These are phyloP conservation scores for Calonectria hawksworthii DNA, from an alignment of 2,329 filamentous ascomycete genomes.

Conservation along the genomic window DNA sequence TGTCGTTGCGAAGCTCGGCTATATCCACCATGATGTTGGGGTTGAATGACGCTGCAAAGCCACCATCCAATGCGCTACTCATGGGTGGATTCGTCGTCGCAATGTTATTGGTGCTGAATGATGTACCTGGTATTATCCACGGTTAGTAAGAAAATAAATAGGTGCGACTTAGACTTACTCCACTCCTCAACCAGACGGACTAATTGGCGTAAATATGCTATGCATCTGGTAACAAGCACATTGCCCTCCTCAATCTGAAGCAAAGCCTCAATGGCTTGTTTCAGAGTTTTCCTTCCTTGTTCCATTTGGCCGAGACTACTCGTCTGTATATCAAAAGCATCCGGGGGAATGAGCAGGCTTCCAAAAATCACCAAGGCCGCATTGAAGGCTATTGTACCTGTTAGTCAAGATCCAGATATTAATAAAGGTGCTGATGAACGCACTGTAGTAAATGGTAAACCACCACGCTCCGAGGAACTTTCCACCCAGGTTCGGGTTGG, in stretches of 20 bases:
- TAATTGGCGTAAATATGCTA: constrained; percentile 1
- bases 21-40: not conserved
- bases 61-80: not conserved
- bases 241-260: not conserved
- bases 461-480: constrained; percentile 33
- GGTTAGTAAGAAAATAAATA: not conserved
- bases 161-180: not conserved
- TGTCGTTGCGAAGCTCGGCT: not conserved
- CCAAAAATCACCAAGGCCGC: constrained; percentile 26
- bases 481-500: not conserved
- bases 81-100: not conserved
- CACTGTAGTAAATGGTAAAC: constrained; percentile 37
- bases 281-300: not conserved
- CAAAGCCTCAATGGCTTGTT: not conserved
- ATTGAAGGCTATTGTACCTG: constrained; percentile 12
- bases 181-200: not conserved
- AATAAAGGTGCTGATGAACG: not conserved
- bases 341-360: constrained; percentile 12
- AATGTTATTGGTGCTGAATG: not conserved
- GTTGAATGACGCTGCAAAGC: not conserved
- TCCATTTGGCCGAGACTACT: not conserved
- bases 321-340: not conserved
- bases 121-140: not conserved
- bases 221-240: not conserved
- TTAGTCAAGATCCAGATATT: not conserved